Evolutionary conservation across 2,329 filamentous ascomycete genomes (phyloP).

Genomic region (Purpureocillium lavendulum): DNA sequence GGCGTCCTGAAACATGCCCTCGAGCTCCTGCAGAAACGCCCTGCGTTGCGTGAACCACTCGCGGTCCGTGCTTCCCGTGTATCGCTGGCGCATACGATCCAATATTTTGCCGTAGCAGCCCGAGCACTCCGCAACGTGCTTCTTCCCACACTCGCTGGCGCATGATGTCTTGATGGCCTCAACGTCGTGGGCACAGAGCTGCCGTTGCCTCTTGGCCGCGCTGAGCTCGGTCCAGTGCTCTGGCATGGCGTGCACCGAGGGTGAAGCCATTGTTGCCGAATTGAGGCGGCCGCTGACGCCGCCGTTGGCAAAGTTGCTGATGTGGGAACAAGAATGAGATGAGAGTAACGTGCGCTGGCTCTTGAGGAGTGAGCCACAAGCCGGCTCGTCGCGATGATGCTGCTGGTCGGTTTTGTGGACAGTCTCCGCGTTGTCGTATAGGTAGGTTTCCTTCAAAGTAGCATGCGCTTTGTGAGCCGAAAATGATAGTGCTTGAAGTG

Average conservation of each 20-base stretch:
- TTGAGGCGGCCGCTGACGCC: too few species aligned
- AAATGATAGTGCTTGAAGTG: too few species aligned
- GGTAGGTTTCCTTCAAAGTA: too few species aligned
- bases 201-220: slow-evolving; percentile 20
- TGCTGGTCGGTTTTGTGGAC: too few species aligned
- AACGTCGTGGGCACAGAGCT: slow-evolving; percentile 31
- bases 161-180: slow-evolving; percentile 34
- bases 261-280: slow-evolving; percentile 14
- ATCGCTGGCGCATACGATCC: slow-evolving; percentile 31
- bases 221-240: slow-evolving; percentile 31
- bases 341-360: too few species aligned
- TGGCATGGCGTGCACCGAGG: slow-evolving; percentile 19
- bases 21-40: slow-evolving; percentile 41
- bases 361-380: too few species aligned
- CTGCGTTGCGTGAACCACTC: slow-evolving; percentile 46
- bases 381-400: too few species aligned
- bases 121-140: slow-evolving; percentile 34
- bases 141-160: slow-evolving; percentile 30
- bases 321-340: too few species aligned
- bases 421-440: too few species aligned
- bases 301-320: too few species aligned
- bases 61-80: slow-evolving; percentile 21
- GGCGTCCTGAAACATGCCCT: slow-evolving; percentile 38
- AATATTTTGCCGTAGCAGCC: slow-evolving; percentile 40
- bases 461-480: too few species aligned